Evolutionary conservation across 371 early-diverging fungal species (phyloP), one percentile per base, ranked within the genome.

Genomic region (Capillidium heterosporum): DNA sequence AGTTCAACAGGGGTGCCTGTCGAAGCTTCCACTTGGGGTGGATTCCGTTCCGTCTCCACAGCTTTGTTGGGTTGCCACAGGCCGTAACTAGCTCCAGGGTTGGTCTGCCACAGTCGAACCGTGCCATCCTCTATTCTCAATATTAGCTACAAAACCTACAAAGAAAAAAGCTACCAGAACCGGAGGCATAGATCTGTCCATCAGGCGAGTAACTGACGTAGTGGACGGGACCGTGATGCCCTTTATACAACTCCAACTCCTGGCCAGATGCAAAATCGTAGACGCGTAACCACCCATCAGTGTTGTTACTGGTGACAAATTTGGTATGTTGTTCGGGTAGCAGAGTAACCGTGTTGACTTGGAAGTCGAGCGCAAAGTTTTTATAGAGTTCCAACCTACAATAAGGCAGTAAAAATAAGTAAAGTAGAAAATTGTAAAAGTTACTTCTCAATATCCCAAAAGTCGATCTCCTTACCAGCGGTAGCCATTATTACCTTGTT

Each of bases 141-240:
- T 44, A 23, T 19, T 7, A 3, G 41, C 15, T 19, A 42, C 35
- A 47, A 35, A 29, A 56, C 4, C 15, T 27, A 32, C n/a, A 21
- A 50, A 17, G 0, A 43, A 32, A 52, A n/a, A 17, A 15, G 15
- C 13, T 69, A 75, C 75, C 75, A 40, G 86, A 85, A 32, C 89
- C 91, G 1, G 87, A 85, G 5, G 91, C 87, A 65, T 88, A 90
- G 10, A 90, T 65, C 56, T 86, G 80, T 42, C 91, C 91, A 66
- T 90, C 91, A 27, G 91, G 91, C 46, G 87, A 87, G 62, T 87
- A 87, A 58, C 85, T 83, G 31, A 84, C 84, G 47, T 85, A 83
- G 58, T 88, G 88, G 40, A 90, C 80, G 0, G 86, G 82, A 1
- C 89, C 89, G 61, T 88, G 88, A 65, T 90, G 91, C 24, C 91